Base-by-base conservation (phyloP, 2,329 filamentous ascomycete genomes). In the Xylariales sp. region DNA sequence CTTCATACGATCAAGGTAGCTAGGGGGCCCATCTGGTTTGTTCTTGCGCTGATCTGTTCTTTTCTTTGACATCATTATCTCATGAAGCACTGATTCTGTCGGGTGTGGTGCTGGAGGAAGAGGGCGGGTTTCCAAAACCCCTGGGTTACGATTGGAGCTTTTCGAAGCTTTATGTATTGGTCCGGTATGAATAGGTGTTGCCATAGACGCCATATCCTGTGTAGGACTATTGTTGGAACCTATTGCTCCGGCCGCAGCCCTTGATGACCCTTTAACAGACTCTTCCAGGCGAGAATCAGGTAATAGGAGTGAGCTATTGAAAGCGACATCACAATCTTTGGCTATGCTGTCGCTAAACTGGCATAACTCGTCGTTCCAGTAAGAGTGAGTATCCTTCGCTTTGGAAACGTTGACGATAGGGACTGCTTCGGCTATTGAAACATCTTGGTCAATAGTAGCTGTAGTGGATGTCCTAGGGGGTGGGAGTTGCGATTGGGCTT, bases 321-420 rank as follows among this genome's bases (percentile, higher is more conserved):
- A 96, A 2, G 90, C 90, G 53, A 93, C 87, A 54, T 97, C 90
- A 54, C 90, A 94, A 41, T 93, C 87, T 60, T 88, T 88, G 34
- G 88, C 88, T 44, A 96, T 81, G 51, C 88, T 88, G 51, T 78
- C 79, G 50, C 88, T 95, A 40, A 94, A 84, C 50, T 91, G 83
- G 6, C 88, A 76, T 38, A 93, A 76, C 56, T 95, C 90, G 41
- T 89, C 88, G 49, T 78, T 82, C 50, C 73, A 62, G 28, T 65
- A 50, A 34, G 59, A 42, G n/a, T 25, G 38, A 13, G 41, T 40
- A 13, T 50, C 46, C 7, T 41, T 35, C 17, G 23, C 15, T 25
- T 45, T 39, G 15, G 52, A 40, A 4, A 52, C 37, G 24, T 55
- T 53, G n/a, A 44, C 39, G 48, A 52, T 50, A 4, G 55, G 46